Base-by-base conservation (phyloP, 2,329 filamentous ascomycete species). In the Colletotrichum siamense region DNA sequence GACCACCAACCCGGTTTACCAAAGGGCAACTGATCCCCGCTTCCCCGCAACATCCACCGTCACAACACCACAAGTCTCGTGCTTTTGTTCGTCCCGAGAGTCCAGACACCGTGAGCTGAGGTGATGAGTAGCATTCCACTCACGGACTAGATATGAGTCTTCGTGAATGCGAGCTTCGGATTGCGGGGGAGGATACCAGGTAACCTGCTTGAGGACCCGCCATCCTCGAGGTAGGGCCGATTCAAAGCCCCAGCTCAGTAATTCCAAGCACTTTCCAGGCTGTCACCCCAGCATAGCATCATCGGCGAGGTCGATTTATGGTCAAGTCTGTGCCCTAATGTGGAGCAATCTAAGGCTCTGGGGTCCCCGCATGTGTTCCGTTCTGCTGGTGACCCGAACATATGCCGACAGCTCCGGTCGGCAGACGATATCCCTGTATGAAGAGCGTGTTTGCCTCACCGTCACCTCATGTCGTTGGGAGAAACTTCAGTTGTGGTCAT, bases 1-100 rank as follows among this genome's bases (percentile, higher is more conserved):
- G 73, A 73, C 69, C 73, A 73, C n/a, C 63, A 28, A 76, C 73
- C 73, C 13, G 63, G 69, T 73, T 57, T 24, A 57, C 36, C n/a
- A 68, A 52, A 28, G 24, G 30, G 13, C 26, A 52, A 30, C 7
- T 44, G 22, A 66, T 66, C 55, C 57, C 64, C 32, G 63, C 64
- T 49, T 59, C 64, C 73, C 69, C 73, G 55, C 68, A 71, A 12
- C 39, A 71, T 64, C 68, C 68, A 71, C 68, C 10, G 16, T 34
- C 59, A 32, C 68, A 55, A 49, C 52, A 39, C 32, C 65, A 44
- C 28, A 34, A 24, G 22, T 70, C 65, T 64, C 66, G 39, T 73
- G 57, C 57, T 26, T 59, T 44, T 59, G 8, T 52, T 13, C 5
- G 39, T 15, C 57, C 32, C 39, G 24, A 52, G 6, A 18, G n/a